phyloP scores from a whole-genome alignment of 2,329 filamentous ascomycete genomes.

The Claviceps sp. region DNA sequence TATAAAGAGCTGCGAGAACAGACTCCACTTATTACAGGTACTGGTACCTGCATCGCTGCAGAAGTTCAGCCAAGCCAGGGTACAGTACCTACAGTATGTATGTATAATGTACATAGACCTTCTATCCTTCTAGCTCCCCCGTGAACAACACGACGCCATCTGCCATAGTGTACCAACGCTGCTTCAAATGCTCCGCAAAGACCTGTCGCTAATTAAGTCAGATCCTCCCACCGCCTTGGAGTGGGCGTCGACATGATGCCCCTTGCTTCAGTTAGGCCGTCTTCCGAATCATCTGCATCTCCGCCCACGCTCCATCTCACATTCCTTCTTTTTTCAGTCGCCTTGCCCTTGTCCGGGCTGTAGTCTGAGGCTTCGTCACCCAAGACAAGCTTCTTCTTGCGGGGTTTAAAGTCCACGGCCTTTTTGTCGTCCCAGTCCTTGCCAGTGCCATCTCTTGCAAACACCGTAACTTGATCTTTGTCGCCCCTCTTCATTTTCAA shows the following conservation, averaged over 20 bases:
- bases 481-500: slow-evolving; percentile 53
- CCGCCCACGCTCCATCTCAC: slow-evolving; percentile 1
- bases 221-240: slow-evolving; percentile 21
- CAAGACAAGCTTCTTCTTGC: slow-evolving; percentile 11
- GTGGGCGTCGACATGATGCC: slow-evolving; percentile 22
- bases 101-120: no score
- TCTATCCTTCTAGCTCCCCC: no score
- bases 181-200: not conserved
- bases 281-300: slow-evolving; percentile 12
- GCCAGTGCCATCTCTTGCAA: slow-evolving; percentile 31
- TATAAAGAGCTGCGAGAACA: no score
- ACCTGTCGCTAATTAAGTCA: slow-evolving; percentile 6
- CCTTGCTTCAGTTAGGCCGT: slow-evolving; percentile 1
- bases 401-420: slow-evolving; percentile 26
- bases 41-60: no score
- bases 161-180: no score
- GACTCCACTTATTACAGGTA: no score
- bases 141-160: no score
- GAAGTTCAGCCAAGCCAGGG: no score
- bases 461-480: slow-evolving; percentile 49
- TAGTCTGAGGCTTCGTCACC: not conserved
- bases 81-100: no score
- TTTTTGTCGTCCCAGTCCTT: slow-evolving; percentile 28
- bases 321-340: slow-evolving; percentile 2
- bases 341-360: slow-evolving; percentile 6